Evolutionary conservation across 306 rosid genomes (phyloP), one percentile per base, ranked within the genome.

Genomic region (Vicia villosa): DNA sequence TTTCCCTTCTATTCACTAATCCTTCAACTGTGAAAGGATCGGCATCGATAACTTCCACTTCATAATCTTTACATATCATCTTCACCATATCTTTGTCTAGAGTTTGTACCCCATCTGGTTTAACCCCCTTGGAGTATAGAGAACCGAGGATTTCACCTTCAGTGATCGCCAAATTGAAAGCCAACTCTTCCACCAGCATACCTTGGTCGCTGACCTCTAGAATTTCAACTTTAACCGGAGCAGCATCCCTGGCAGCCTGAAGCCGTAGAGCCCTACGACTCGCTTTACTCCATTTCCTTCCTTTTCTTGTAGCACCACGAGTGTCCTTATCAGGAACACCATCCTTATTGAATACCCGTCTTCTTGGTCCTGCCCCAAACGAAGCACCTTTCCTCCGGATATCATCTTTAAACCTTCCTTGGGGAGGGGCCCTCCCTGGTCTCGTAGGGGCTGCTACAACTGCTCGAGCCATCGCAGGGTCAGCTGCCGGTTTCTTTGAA

Each of bases 201-300:
- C 99, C 99, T 21, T 79, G 65, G 21, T 86, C 87, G 45, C 80
- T 79, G 60, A 94, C 97, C 87, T 91, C 99, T 45, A 94, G 85
- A 74, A 94, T 94, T 80, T 94, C 99, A 20, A 86, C 99, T 84
- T 87, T 94, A 60, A 94, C 97, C 58, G 99, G 97, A 80, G 99
- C 99, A 4, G 97, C 96, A 51, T 91, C 95, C 86, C 70, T 94
- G 66, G 96, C 97, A 81, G 99, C 99, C 77, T 87, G 96, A 64
- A 94, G 88, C 70, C 96, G 83, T n/a, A 91, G 96, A 4, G 99
- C 99, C 85, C 77, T 94, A 80, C 99, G 85, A 68, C 95, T 88
- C 43, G 99, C 99, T 88, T 94, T 94, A 73, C 87, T 94, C 99
- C 97, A 91, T 80, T 89, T 94, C 83, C 97, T 84, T 73, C 99